Conservation (phyloP, 129 eudicot genomes). For the Tagetes erecta region DNA sequence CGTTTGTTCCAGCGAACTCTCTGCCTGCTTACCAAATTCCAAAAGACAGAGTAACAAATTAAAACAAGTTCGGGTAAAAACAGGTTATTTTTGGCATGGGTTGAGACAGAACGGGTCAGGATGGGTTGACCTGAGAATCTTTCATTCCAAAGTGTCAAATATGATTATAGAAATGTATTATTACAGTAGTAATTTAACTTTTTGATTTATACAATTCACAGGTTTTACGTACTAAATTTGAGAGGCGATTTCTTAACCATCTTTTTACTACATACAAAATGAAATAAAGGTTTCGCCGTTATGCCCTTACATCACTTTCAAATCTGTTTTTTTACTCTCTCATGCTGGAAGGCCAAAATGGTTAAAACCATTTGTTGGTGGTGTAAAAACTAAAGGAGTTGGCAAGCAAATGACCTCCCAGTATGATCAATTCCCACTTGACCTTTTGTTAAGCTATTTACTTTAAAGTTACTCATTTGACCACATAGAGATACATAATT, state of each 20-base stretch:
- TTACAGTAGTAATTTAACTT: not conserved
- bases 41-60: not conserved
- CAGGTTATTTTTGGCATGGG: not conserved
- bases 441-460: not conserved
- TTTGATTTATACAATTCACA: not conserved
- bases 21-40: slow-evolving; percentile 62
- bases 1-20: slow-evolving; percentile 75
- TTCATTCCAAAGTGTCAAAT: not conserved
- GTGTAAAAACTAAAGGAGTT: not conserved
- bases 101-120: not conserved
- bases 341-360: not conserved
- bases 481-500: not conserved
- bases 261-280: not conserved
- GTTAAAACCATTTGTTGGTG: not conserved
- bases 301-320: not conserved
- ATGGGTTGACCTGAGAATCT: not conserved
- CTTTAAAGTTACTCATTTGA: not conserved
- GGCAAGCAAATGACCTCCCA: not conserved
- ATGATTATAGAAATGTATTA: not conserved
- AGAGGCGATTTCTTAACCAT: not conserved
- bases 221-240: not conserved
- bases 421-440: slow-evolving; percentile 5
- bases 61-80: not conserved
- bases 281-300: not conserved
- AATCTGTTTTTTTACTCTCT: not conserved